Conservation (phyloP, 345 rosid species). For the Pugionium dolabratum region DNA sequence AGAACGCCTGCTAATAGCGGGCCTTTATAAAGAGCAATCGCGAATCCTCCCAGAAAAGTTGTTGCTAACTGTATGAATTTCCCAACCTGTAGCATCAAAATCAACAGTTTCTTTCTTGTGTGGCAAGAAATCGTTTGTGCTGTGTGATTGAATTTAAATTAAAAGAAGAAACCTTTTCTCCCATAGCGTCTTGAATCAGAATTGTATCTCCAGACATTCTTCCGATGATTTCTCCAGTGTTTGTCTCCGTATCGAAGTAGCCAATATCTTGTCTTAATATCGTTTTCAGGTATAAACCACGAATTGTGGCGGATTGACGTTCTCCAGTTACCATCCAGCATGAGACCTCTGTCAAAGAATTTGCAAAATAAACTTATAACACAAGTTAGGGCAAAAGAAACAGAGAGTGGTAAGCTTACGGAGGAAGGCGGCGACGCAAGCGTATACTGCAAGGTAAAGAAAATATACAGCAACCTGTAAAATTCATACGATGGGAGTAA, state of each 20-base stretch:
- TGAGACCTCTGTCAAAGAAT: conserved; percentile 61
- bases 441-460: conserved; percentile 57
- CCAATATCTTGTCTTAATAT: conserved; percentile 83
- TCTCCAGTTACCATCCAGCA: conserved; percentile 94
- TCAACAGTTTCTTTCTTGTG: background rate
- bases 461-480: conserved; percentile 62
- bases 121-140: background rate
- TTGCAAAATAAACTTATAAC: background rate
- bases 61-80: conserved; percentile 64
- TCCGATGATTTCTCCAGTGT: conserved; percentile 88
- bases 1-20: conserved; percentile 57
- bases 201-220: conserved; percentile 95
- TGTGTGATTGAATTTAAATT: background rate
- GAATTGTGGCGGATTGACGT: conserved; percentile 72
- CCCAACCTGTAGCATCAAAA: conserved; percentile 58
- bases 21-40: conserved; percentile 62
- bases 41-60: conserved; percentile 69
- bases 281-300: conserved; percentile 74
- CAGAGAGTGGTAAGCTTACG: conserved; percentile 53
- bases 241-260: conserved; percentile 83
- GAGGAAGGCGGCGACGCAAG: conserved; percentile 57
- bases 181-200: conserved; percentile 90
- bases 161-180: conserved; percentile 62
- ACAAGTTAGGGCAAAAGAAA: conserved; percentile 25
- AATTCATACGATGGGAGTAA: conserved; percentile 18